Evolutionary conservation across 2,329 filamentous ascomycete species (phyloP).

Genomic region (Apiospora arundinis): DNA sequence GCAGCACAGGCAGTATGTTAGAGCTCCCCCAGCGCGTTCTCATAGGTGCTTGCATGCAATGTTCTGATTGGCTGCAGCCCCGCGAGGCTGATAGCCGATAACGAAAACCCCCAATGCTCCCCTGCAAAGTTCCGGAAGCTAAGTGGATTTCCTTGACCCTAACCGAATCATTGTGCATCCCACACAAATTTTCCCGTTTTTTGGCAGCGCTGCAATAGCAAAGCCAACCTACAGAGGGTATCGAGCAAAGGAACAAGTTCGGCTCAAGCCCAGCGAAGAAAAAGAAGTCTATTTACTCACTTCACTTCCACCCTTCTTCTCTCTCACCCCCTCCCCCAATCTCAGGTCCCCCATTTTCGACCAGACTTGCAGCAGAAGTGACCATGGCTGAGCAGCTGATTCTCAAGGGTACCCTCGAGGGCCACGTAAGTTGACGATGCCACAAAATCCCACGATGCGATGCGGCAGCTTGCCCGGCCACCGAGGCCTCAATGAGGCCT

Average conservation of each 20-base stretch:
- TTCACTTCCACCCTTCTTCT: constrained; percentile 34
- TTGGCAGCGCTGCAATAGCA: constrained; percentile 48
- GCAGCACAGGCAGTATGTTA: too few species aligned
- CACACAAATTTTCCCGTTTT: constrained; percentile 52
- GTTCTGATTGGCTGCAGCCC: constrained; percentile 38
- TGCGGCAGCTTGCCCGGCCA: constrained; percentile 33
- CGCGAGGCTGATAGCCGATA: constrained; percentile 29
- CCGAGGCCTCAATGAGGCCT: not conserved
- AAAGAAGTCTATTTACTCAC: constrained; percentile 27
- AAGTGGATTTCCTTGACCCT: constrained; percentile 46
- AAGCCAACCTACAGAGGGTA: constrained; percentile 30
- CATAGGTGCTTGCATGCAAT: not conserved
- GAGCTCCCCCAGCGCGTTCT: constrained; percentile 2
- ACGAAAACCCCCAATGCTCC: constrained; percentile 17
- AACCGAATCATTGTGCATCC: constrained; percentile 48
- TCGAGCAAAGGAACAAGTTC: constrained; percentile 21
- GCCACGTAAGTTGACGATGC: constrained; percentile 72
- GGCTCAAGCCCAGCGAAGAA: constrained; percentile 29
- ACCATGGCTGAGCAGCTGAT: constrained; percentile 92
- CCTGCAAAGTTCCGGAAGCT: constrained; percentile 12
- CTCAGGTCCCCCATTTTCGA: constrained; percentile 31
- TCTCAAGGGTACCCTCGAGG: constrained; percentile 96
- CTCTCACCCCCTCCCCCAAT: constrained; percentile 43
- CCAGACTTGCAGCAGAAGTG: constrained; percentile 29
- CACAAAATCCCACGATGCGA: constrained; percentile 31